Percentiles rank a stretch among this genome's conserved stretches.
phyloP scores from a whole-genome alignment of 805 yeast species.

The Cyberlindnera americana region DNA sequence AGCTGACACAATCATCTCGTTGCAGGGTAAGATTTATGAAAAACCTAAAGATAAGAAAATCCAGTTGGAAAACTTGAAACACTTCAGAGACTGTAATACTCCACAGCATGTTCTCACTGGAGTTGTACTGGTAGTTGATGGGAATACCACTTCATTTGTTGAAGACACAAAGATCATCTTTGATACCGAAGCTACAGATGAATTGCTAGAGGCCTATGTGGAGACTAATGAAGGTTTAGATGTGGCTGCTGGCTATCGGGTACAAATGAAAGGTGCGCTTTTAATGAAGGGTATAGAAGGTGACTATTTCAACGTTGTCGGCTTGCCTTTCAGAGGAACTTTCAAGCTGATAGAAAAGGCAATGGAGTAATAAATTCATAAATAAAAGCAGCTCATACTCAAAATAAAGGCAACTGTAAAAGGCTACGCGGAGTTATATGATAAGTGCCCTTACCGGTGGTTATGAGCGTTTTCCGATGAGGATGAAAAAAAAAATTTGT shows the following conservation, averaged over 20 bases:
- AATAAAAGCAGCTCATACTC: too few relatives aligned
- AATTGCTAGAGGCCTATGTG: conserved; percentile 59
- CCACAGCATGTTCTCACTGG: conserved; percentile 54
- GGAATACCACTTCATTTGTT: conserved; percentile 26
- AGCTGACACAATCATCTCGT: conserved; percentile 77
- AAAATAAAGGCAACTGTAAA: too few relatives aligned
- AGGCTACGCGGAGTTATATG: too few relatives aligned
- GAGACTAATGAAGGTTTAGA: conserved; percentile 66
- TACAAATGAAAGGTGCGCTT: conserved; percentile 70
- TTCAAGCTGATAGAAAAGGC: conserved; percentile 39
- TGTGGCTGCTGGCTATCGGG: conserved; percentile 92
- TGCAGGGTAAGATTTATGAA: conserved; percentile 62
- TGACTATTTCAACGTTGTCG: conserved; percentile 83
- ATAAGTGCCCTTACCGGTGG: neutral
- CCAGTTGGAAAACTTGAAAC: conserved; percentile 47
- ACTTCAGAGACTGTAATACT: conserved; percentile 39
- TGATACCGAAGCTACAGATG: conserved; percentile 45
- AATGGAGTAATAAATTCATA: too few relatives aligned
- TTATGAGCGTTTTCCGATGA: conserved; percentile 3
- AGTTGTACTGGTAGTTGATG: conserved; percentile 40
- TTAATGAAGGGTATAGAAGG: conserved; percentile 66
- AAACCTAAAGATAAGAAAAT: conserved; percentile 64
- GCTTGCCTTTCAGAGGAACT: conserved; percentile 69
- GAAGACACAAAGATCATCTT: conserved; percentile 42
- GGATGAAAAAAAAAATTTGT: neutral